These are phyloP conservation scores for Tilletia indica DNA, from an alignment of 1,284 basidiomycete species.

Conservation along the genomic window DNA sequence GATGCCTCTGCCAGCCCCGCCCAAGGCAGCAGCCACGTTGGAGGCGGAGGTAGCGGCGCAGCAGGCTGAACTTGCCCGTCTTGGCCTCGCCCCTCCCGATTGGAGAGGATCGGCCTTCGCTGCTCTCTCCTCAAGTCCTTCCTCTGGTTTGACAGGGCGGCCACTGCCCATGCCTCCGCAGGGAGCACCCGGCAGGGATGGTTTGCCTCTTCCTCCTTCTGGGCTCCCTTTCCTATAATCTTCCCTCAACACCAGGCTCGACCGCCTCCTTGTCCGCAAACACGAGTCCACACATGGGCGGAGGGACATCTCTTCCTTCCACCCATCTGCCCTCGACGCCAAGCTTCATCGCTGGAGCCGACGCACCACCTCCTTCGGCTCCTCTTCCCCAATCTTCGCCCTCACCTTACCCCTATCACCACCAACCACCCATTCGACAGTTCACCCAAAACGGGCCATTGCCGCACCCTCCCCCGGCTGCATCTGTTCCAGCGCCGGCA, in stretches of 20 bases:
- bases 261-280: slow-evolving; percentile 17
- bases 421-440: background rate
- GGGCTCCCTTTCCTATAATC: background rate
- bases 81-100: background rate
- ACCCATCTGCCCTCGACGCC: slow-evolving; percentile 26
- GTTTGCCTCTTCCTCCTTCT: slow-evolving; percentile 27
- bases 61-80: background rate
- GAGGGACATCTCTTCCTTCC: slow-evolving; percentile 47
- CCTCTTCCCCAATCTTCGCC: background rate
- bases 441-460: slow-evolving; percentile 7
- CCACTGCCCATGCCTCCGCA: slow-evolving; percentile 37
- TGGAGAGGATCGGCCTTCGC: background rate
- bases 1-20: background rate
- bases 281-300: slow-evolving; percentile 25
- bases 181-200: slow-evolving; percentile 20
- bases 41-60: background rate
- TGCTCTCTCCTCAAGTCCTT: background rate
- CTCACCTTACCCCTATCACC: background rate
- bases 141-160: slow-evolving; percentile 4
- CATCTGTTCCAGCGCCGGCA: background rate
- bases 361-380: slow-evolving; percentile 33
- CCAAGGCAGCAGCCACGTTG: background rate
- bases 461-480: slow-evolving; percentile 1
- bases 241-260: background rate
- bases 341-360: too few relatives aligned